These are phyloP conservation scores for Geosmithia morbida DNA, from an alignment of 2,329 filamentous ascomycete species.

Conservation along the genomic window DNA sequence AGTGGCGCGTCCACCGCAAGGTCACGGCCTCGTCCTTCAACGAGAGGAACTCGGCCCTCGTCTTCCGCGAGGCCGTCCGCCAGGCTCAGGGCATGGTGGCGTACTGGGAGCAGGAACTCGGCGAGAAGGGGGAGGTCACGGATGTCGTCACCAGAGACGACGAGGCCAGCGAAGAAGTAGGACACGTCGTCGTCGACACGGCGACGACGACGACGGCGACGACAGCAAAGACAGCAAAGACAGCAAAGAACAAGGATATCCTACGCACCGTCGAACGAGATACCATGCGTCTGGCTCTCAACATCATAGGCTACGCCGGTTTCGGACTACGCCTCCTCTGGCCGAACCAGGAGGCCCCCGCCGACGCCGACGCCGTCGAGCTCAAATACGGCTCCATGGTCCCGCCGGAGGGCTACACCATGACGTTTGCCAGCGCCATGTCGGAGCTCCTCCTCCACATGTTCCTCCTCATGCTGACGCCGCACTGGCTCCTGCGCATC, in stretches of 20 bases:
- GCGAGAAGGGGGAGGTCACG: constrained; percentile 4
- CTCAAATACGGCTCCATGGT: constrained; percentile 32
- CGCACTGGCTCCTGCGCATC: constrained; percentile 38
- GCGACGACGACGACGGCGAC: too few species aligned
- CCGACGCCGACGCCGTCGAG: constrained; percentile 25
- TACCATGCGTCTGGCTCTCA: constrained; percentile 46
- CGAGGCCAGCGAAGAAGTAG: constrained; percentile 3
- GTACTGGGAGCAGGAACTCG: constrained; percentile 27
- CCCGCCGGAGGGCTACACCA: constrained; percentile 35
- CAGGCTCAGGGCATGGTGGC: constrained; percentile 50
- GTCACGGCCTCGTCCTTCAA: constrained; percentile 59
- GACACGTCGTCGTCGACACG: too few species aligned
- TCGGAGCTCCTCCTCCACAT: constrained; percentile 48
- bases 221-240: too few species aligned
- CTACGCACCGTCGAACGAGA: constrained; percentile 45
- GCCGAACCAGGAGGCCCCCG: constrained; percentile 43
- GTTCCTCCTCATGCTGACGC: constrained; percentile 44
- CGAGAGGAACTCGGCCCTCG: constrained; percentile 57
- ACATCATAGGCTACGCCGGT: constrained; percentile 51
- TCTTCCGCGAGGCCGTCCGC: constrained; percentile 45
- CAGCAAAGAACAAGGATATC: constrained; percentile 15
- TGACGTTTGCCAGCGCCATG: constrained; percentile 53
- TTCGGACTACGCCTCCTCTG: constrained; percentile 50
- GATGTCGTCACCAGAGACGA: constrained; percentile 7
- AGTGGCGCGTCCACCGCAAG: constrained; percentile 63